phyloP scores from a whole-genome alignment of 1,284 basidiomycete species.

The Cryptococcus jaspeensis region DNA sequence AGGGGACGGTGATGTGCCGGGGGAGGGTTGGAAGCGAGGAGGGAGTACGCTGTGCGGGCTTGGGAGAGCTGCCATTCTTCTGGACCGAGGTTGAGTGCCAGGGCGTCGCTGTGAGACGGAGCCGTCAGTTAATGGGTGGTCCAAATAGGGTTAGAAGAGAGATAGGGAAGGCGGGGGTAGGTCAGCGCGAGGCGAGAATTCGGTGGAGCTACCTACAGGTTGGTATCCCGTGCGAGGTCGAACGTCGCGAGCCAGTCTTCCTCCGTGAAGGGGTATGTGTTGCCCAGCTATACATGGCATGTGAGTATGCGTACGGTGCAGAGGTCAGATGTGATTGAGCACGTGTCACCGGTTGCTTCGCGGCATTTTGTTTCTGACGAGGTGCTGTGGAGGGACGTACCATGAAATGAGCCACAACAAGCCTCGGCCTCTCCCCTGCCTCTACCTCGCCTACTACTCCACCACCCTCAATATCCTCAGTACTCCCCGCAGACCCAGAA shows the following conservation, averaged over 20 bases:
- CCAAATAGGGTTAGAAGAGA: neutral
- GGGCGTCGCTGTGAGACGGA: conserved; percentile 40
- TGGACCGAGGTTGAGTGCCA: conserved; percentile 50
- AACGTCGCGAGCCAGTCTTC: conserved; percentile 46
- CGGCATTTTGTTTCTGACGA: too few relatives aligned
- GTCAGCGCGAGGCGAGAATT: too few relatives aligned
- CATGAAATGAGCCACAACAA: conserved; percentile 52
- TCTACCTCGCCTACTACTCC: too few relatives aligned
- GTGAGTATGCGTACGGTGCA: neutral
- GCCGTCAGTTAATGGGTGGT: too few relatives aligned
- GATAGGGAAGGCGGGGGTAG: neutral
- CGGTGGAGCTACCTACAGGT: conserved; percentile 39
- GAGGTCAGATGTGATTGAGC: neutral
- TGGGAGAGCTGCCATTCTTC: conserved; percentile 50
- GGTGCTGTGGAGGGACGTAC: conserved; percentile 23
- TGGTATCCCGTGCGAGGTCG: conserved; percentile 38
- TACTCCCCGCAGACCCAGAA: neutral
- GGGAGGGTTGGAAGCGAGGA: conserved; percentile 10
- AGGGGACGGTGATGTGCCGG: conserved; percentile 7
- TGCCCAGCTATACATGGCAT: conserved; percentile 41
- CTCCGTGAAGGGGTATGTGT: conserved; percentile 47
- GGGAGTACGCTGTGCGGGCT: conserved; percentile 37
- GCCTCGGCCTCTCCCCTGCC: too few relatives aligned
- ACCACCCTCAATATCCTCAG: neutral
- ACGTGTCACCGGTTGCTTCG: too few relatives aligned